Evolutionary conservation across 129 eudicot genomes (phyloP).

Genomic region (Flaveria bidentis): DNA sequence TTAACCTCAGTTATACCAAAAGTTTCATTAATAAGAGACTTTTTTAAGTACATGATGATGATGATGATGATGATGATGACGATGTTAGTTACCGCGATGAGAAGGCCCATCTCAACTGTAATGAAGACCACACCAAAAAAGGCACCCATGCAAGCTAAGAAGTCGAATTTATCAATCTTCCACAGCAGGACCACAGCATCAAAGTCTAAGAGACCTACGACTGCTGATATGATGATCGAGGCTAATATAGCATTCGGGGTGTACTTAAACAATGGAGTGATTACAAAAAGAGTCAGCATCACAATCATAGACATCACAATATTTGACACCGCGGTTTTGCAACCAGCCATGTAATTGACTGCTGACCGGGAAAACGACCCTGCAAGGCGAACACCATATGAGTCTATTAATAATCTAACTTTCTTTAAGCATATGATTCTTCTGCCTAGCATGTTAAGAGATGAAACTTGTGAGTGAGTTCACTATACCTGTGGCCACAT

Average conservation of each 20-base stretch:
- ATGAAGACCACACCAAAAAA: slow-evolving; percentile 63
- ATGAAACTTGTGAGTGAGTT: neutral
- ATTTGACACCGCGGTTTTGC: slow-evolving; percentile 65
- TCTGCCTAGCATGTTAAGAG: neutral
- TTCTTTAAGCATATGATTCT: no score
- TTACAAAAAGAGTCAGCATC: slow-evolving; percentile 49
- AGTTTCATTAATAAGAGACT: neutral
- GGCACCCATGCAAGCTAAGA: slow-evolving; percentile 78
- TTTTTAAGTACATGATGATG: neutral
- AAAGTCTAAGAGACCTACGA: slow-evolving; percentile 55
- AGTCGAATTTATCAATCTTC: slow-evolving; percentile 75
- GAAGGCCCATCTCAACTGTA: slow-evolving; percentile 69
- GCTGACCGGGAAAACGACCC: slow-evolving; percentile 75
- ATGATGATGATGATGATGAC: neutral
- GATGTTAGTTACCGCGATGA: slow-evolving; percentile 50
- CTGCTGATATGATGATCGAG: slow-evolving; percentile 73
- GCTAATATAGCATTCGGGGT: slow-evolving; percentile 75
- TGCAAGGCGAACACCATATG: slow-evolving; percentile 19
- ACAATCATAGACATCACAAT: slow-evolving; percentile 68
- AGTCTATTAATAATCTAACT: no score
- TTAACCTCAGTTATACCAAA: neutral
- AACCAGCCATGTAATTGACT: slow-evolving; percentile 70
- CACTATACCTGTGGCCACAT: slow-evolving; percentile 63
- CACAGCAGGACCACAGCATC: slow-evolving; percentile 56
- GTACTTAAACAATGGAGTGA: slow-evolving; percentile 66